Conservation (phyloP, 1,284 basidiomycete genomes). For the Ganoderma meredithae region DNA sequence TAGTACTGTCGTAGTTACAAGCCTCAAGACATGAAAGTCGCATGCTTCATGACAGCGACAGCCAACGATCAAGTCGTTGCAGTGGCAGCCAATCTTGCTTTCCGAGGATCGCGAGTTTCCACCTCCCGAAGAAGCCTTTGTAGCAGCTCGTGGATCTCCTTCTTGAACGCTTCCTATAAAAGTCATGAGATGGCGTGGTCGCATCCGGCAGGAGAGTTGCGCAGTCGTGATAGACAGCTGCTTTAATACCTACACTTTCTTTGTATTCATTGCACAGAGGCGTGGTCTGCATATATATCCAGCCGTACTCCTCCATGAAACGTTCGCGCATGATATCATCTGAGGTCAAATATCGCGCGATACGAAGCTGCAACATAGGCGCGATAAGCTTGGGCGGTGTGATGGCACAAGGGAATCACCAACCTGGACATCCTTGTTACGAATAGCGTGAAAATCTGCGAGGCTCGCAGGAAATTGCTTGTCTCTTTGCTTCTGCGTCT, state of each 20-base stretch:
- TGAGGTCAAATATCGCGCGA: conserved; percentile 57
- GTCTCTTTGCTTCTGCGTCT: conserved; percentile 46
- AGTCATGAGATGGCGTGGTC: neutral
- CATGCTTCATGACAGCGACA: neutral
- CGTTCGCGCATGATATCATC: conserved; percentile 50
- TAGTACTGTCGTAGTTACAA: neutral
- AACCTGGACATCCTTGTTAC: conserved; percentile 52
- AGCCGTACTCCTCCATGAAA: conserved; percentile 57
- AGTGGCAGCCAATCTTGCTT: conserved; percentile 15
- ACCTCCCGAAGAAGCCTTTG: conserved; percentile 17
- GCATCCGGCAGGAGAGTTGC: neutral
- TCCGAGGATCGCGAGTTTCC: conserved; percentile 26
- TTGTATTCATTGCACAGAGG: conserved; percentile 50
- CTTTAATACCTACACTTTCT: neutral
- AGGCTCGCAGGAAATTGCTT: conserved; percentile 57
- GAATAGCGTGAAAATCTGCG: conserved; percentile 51
- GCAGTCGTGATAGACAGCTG: no score
- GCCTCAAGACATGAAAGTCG: neutral
- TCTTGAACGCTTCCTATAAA: conserved; percentile 21
- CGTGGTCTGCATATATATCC: conserved; percentile 57
- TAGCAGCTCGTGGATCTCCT: conserved; percentile 14
- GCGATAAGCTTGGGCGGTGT: neutral
- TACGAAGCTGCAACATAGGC: conserved; percentile 42
- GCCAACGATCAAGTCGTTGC: neutral
- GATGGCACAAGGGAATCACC: neutral